phyloP scores from a whole-genome alignment of 2,329 filamentous ascomycete species.

The Exophiala bonariae region DNA sequence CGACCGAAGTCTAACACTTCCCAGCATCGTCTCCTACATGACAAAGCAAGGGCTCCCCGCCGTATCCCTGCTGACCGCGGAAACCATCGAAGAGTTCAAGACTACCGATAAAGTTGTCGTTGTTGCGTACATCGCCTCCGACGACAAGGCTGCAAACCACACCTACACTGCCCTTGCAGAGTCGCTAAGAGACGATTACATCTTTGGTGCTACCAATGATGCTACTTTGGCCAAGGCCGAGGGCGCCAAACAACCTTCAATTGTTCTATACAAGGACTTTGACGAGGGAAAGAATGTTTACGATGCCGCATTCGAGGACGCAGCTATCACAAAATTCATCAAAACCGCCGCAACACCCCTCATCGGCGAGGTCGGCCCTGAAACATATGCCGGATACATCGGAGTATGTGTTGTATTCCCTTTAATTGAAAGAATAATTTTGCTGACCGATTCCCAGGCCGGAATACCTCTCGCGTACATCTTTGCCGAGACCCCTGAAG shows the following conservation, averaged over 20 bases:
- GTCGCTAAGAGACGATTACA: slow-evolving; percentile 81
- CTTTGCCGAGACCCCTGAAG: slow-evolving; percentile 88
- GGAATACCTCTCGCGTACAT: slow-evolving; percentile 95
- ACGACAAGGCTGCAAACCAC: slow-evolving; percentile 82
- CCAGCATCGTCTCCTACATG: slow-evolving; percentile 79
- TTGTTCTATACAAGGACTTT: slow-evolving; percentile 96
- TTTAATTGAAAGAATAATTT: slow-evolving; percentile 1
- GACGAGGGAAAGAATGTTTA: slow-evolving; percentile 93
- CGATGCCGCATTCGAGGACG: slow-evolving; percentile 76
- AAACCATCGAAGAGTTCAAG: slow-evolving; percentile 94
- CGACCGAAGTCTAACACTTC: slow-evolving; percentile 26
- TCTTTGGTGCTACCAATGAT: slow-evolving; percentile 87
- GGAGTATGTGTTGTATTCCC: slow-evolving; percentile 48
- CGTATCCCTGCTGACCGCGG: slow-evolving; percentile 78
- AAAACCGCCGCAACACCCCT: slow-evolving; percentile 84
- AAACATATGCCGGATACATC: slow-evolving; percentile 97
- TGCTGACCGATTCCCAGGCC: slow-evolving; percentile 48
- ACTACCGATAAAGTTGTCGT: slow-evolving; percentile 94
- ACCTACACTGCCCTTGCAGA: slow-evolving; percentile 74
- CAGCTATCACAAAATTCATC: slow-evolving; percentile 78
- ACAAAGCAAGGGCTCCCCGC: slow-evolving; percentile 95
- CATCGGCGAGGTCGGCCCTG: slow-evolving; percentile 92
- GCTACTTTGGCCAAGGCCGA: slow-evolving; percentile 82
- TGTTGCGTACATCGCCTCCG: slow-evolving; percentile 79
- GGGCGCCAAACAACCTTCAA: slow-evolving; percentile 79